These are phyloP conservation scores for Fusarium longipes DNA, from an alignment of 2,329 filamentous ascomycete species.

Conservation along the genomic window DNA sequence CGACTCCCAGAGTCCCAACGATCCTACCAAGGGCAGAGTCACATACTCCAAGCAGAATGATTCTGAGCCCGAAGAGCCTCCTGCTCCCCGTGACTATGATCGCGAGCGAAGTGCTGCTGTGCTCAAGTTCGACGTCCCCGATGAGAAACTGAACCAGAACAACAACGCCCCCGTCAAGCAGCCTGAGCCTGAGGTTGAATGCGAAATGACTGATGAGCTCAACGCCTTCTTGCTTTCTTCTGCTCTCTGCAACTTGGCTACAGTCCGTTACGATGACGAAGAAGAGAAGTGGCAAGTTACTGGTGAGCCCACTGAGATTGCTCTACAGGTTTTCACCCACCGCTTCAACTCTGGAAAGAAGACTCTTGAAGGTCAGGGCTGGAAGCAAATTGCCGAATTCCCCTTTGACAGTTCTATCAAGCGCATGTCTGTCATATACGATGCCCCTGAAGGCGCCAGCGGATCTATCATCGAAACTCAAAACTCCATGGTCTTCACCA, in stretches of 20 bases:
- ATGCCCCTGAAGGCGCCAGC: conserved; percentile 57
- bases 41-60: conserved; percentile 57
- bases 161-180: conserved; percentile 43
- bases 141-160: conserved; percentile 61
- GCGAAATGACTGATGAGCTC: conserved; percentile 62
- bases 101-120: conserved; percentile 69
- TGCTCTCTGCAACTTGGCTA: conserved; percentile 74
- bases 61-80: conserved; percentile 48
- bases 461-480: conserved; percentile 53
- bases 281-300: conserved; percentile 72
- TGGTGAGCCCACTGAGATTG: conserved; percentile 80
- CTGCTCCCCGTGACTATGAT: conserved; percentile 66
- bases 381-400: conserved; percentile 75
- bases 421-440: conserved; percentile 82
- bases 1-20: conserved; percentile 68
- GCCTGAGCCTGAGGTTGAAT: conserved; percentile 52
- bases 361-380: conserved; percentile 62
- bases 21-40: conserved; percentile 69
- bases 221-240: conserved; percentile 65
- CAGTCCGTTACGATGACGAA: conserved; percentile 65
- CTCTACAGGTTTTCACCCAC: conserved; percentile 78
- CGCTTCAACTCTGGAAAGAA: conserved; percentile 72
- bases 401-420: conserved; percentile 84
- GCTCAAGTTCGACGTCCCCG: conserved; percentile 71
- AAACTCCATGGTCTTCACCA: conserved; percentile 68